phyloP scores from a whole-genome alignment of 441 rosid genomes.

The Gossypium lobatum region DNA sequence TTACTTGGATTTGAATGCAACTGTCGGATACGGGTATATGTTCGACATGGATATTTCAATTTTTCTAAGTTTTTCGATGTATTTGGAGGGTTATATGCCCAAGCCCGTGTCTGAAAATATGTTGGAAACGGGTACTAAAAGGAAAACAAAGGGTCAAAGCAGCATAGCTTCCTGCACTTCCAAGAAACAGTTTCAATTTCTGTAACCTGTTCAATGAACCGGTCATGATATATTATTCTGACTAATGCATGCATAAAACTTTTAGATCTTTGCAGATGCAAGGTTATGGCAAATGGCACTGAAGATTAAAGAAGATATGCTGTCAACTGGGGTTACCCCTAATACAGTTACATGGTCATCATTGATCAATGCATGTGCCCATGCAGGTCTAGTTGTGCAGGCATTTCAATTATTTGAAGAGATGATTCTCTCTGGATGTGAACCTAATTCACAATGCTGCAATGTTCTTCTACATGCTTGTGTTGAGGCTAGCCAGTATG shows the following conservation, averaged over 20 bases:
- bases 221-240: slow-evolving; percentile 4
- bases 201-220: background rate
- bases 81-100: background rate
- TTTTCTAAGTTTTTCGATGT: background rate
- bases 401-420: slow-evolving; percentile 73
- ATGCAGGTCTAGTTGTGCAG: slow-evolving; percentile 81
- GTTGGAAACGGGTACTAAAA: background rate
- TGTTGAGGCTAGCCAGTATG: slow-evolving; percentile 82
- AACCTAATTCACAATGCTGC: slow-evolving; percentile 79
- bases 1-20: background rate
- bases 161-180: slow-evolving; percentile 2
- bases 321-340: slow-evolving; percentile 62
- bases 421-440: slow-evolving; percentile 78
- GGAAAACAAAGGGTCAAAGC: background rate
- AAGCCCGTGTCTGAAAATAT: background rate
- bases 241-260: slow-evolving; percentile 2
- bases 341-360: slow-evolving; percentile 88
- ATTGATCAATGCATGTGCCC: slow-evolving; percentile 86
- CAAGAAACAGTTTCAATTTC: background rate
- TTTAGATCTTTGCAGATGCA: slow-evolving; percentile 87
- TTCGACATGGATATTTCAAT: background rate
- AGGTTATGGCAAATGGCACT: slow-evolving; percentile 90
- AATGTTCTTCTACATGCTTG: slow-evolving; percentile 83
- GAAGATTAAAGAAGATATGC: slow-evolving; percentile 77
- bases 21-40: background rate